These are phyloP conservation scores for Aspergillus cavernicola DNA, from an alignment of 495 filamentous ascomycete genomes.

Conservation along the genomic window DNA sequence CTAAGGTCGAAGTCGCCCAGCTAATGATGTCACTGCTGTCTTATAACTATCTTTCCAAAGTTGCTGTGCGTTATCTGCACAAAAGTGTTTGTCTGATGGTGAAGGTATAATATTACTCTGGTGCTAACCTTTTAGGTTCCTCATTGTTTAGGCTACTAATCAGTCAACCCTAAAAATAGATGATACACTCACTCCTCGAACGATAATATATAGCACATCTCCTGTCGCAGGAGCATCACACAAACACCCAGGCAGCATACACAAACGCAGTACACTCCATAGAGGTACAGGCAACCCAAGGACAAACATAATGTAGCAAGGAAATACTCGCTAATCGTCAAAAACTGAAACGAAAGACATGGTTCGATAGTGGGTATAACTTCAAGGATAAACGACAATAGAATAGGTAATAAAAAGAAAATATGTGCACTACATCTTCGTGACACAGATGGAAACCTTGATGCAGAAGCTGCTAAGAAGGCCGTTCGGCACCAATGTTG, in stretches of 20 bases:
- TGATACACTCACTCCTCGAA: neutral
- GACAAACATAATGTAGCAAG: neutral
- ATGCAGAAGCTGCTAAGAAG: neutral
- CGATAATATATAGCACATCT: neutral
- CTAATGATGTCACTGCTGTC: constrained; percentile 9
- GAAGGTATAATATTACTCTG: too few relatives aligned
- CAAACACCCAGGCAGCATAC: neutral
- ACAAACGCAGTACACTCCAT: neutral
- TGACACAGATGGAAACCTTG: neutral
- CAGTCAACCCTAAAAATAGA: neutral
- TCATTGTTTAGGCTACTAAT: neutral
- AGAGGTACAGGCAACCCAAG: neutral
- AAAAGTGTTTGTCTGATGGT: too few relatives aligned
- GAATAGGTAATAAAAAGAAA: neutral
- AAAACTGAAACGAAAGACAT: neutral
- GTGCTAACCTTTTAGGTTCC: too few relatives aligned
- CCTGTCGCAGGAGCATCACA: neutral
- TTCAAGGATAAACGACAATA: neutral
- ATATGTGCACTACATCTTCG: neutral
- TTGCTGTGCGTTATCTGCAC: too few relatives aligned
- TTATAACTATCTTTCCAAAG: too few relatives aligned
- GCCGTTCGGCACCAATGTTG: neutral
- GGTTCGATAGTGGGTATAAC: constrained; percentile 1
- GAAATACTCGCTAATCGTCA: constrained; percentile 5
- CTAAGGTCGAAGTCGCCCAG: constrained; percentile 15